Percentiles rank a stretch among this genome's conserved stretches.
These are phyloP conservation scores for Mycosphaerella sp. DNA, from an alignment of 2,329 filamentous ascomycete genomes.

Conservation along the genomic window DNA sequence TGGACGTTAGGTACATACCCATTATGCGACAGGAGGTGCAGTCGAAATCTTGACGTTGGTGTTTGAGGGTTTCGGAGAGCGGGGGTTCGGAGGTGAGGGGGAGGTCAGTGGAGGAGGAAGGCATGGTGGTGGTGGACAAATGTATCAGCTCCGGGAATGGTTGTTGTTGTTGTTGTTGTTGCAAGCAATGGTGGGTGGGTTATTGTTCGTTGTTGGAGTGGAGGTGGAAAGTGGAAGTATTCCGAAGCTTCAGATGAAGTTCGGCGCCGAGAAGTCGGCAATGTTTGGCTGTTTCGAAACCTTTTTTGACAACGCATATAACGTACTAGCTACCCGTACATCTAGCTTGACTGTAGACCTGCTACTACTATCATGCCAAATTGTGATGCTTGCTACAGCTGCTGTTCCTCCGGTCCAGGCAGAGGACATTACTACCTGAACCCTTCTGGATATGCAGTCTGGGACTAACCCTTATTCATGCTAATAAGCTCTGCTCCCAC, in stretches of 20 bases:
- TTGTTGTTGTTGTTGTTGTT: no score
- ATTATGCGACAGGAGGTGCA: slow-evolving; percentile 31
- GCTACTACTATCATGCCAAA: no score
- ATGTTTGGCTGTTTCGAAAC: no score
- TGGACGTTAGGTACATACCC: slow-evolving; percentile 20
- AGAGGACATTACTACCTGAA: no score
- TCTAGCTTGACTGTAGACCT: no score
- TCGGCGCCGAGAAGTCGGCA: no score
- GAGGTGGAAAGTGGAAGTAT: neutral
- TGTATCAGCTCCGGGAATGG: neutral
- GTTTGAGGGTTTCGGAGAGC: slow-evolving; percentile 22
- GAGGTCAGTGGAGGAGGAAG: slow-evolving; percentile 10
- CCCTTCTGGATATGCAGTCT: neutral
- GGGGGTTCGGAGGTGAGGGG: slow-evolving; percentile 16
- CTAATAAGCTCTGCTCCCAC: no score
- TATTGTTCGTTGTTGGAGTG: neutral
- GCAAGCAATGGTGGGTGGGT: no score
- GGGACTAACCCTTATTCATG: neutral
- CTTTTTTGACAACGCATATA: no score
- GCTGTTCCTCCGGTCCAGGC: no score
- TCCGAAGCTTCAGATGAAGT: neutral
- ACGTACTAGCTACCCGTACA: no score
- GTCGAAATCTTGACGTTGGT: slow-evolving; percentile 28
- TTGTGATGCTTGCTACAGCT: no score
- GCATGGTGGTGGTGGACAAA: neutral